Conservation (phyloP, 106 monocot genomes). For the Vanilla planifolia region DNA sequence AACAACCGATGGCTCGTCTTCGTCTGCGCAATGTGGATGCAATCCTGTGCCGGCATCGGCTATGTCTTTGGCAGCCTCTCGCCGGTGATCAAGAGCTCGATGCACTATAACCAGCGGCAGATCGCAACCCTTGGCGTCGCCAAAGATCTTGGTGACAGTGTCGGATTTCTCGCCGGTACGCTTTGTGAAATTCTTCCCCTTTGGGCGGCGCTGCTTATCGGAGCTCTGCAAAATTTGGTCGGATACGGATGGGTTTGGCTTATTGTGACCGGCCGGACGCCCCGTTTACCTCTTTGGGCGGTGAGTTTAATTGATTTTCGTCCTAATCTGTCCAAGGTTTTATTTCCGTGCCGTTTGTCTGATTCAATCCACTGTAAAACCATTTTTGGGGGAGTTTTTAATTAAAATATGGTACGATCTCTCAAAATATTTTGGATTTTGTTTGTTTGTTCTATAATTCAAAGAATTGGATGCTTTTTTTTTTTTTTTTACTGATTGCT, state of each 20-base stretch:
- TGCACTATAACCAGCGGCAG: constrained; percentile 80
- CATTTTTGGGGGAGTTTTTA: no score
- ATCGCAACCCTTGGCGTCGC: constrained; percentile 69
- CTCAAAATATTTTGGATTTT: no score
- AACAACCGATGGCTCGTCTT: constrained; percentile 86
- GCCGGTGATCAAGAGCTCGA: constrained; percentile 63
- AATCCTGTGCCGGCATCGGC: constrained; percentile 56
- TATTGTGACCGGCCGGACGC: constrained; percentile 34
- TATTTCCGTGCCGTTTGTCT: neutral
- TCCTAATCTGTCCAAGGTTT: neutral
- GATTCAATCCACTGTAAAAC: neutral
- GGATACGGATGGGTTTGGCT: constrained; percentile 92
- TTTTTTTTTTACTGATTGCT: no score
- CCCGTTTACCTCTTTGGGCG: constrained; percentile 68
- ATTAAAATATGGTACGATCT: no score
- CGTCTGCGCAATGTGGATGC: constrained; percentile 86
- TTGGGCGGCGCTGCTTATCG: constrained; percentile 67
- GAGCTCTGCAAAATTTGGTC: constrained; percentile 62
- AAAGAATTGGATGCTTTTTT: no score
- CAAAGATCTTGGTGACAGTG: constrained; percentile 82
- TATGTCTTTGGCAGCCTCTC: constrained; percentile 86
- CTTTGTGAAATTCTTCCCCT: constrained; percentile 60
- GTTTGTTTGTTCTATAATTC: no score
- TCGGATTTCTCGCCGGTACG: constrained; percentile 70
- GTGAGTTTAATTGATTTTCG: constrained; percentile 29